phyloP scores from a whole-genome alignment of 257 asterid species.

The Petunia axillaris region DNA sequence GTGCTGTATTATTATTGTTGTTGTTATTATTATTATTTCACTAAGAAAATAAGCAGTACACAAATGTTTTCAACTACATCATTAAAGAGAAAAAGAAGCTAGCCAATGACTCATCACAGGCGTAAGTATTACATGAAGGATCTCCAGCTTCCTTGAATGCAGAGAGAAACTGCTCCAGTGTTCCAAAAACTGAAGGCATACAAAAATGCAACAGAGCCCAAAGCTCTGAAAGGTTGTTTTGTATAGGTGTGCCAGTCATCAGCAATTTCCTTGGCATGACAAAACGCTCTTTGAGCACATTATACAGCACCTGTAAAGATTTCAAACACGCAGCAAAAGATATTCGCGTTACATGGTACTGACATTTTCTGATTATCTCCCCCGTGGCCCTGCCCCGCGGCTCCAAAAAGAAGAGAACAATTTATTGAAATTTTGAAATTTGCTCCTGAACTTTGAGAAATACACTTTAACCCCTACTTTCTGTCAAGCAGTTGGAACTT shows the following conservation, averaged over 20 bases:
- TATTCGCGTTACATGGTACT: background rate
- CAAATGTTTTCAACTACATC: background rate
- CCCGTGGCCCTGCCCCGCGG: background rate
- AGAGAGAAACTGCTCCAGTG: slow-evolving; percentile 69
- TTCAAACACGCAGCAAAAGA: slow-evolving; percentile 15
- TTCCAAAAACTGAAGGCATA: slow-evolving; percentile 81
- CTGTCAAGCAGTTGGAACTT: background rate
- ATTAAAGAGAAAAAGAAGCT: background rate
- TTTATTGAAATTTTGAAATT: background rate
- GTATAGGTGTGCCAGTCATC: slow-evolving; percentile 97
- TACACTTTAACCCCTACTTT: background rate
- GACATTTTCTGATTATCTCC: background rate
- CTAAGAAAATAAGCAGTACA: slow-evolving; percentile 10
- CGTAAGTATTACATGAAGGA: slow-evolving; percentile 54
- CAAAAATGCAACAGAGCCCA: slow-evolving; percentile 96
- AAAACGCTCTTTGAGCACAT: slow-evolving; percentile 62
- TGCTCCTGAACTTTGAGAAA: slow-evolving; percentile 18
- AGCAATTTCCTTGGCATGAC: slow-evolving; percentile 85
- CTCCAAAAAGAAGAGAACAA: too few relatives aligned
- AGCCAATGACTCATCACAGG: background rate
- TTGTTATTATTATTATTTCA: background rate
- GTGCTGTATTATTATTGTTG: too few relatives aligned
- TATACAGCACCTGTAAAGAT: slow-evolving; percentile 71
- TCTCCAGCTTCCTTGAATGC: slow-evolving; percentile 91
- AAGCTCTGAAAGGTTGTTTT: slow-evolving; percentile 87